These are phyloP conservation scores for Gaultheria prostrata DNA, from an alignment of 148 eudicot genomes.

Conservation along the genomic window DNA sequence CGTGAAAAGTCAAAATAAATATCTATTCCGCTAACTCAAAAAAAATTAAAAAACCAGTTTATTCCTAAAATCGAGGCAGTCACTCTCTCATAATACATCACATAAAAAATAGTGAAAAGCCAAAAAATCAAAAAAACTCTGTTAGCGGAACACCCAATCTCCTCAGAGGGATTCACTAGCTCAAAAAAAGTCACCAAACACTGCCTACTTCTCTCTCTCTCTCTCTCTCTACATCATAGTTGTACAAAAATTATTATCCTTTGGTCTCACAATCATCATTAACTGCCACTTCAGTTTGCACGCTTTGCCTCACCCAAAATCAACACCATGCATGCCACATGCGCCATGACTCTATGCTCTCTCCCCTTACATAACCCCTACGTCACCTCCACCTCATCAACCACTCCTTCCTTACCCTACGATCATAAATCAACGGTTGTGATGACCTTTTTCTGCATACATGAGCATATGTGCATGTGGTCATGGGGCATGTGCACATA, in stretches of 20 bases:
- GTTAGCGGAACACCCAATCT: too few relatives aligned
- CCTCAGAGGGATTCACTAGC: neutral
- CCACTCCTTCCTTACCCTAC: neutral
- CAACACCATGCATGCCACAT: slow-evolving; percentile 5
- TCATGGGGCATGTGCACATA: neutral
- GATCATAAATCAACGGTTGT: neutral
- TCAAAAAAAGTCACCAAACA: neutral
- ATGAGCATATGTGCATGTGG: neutral
- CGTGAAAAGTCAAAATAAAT: too few relatives aligned
- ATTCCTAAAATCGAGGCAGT: too few relatives aligned
- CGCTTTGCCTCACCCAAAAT: slow-evolving; percentile 31
- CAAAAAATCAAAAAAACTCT: too few relatives aligned
- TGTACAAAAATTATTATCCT: slow-evolving; percentile 7
- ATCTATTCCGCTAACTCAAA: too few relatives aligned
- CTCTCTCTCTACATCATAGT: neutral
- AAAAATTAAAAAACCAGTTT: too few relatives aligned
- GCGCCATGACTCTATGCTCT: neutral
- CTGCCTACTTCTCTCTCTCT: neutral
- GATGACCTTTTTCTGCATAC: neutral
- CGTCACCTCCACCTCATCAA: slow-evolving; percentile 14
- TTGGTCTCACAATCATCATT: slow-evolving; percentile 31
- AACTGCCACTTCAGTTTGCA: slow-evolving; percentile 34
- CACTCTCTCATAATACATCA: too few relatives aligned
- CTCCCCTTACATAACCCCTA: neutral
- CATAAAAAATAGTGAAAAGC: too few relatives aligned